phyloP scores from a whole-genome alignment of 768 basidiomycete genomes.

The Panaeolus cyanescens region DNA sequence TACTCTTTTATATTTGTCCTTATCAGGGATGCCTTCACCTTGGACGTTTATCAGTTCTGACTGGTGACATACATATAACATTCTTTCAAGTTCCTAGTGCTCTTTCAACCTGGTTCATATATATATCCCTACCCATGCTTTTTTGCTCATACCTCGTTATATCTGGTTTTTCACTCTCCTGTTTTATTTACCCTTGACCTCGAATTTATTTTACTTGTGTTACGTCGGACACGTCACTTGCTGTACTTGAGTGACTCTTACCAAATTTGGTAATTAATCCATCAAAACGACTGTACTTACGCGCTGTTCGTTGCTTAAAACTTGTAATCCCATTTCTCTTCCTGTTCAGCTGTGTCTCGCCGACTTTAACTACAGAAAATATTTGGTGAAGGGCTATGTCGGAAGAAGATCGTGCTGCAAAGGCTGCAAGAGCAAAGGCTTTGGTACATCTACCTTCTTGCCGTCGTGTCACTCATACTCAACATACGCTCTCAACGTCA shows the following conservation, averaged over 20 bases:
- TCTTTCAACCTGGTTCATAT: constrained; percentile 21
- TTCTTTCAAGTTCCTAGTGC: constrained; percentile 25
- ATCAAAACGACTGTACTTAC: not conserved
- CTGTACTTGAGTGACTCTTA: not conserved
- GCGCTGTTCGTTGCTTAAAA: not conserved
- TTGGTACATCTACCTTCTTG: constrained; percentile 49
- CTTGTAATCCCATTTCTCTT: too few species aligned
- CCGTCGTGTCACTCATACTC: constrained; percentile 6
- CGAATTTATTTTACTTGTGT: constrained; percentile 28
- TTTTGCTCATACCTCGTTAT: constrained; percentile 29
- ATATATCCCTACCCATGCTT: constrained; percentile 34
- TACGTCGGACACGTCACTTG: not conserved
- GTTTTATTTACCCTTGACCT: constrained; percentile 51
- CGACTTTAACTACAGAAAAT: too few species aligned
- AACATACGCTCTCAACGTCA: constrained; percentile 9
- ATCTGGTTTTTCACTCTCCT: constrained; percentile 27
- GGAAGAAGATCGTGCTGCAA: constrained; percentile 79
- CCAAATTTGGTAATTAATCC: not conserved
- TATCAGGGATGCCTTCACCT: constrained; percentile 8
- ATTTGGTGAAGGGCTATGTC: constrained; percentile 42
- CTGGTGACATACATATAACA: constrained; percentile 37
- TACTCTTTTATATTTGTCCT: constrained; percentile 9
- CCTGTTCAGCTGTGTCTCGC: not conserved
- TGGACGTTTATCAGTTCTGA: constrained; percentile 67
- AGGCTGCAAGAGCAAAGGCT: constrained; percentile 82